Percentiles rank a stretch among this genome's conserved stretches.
Evolutionary conservation across 2,329 filamentous ascomycete species (phyloP).

Genomic region (Ceratocystis ficicola): DNA sequence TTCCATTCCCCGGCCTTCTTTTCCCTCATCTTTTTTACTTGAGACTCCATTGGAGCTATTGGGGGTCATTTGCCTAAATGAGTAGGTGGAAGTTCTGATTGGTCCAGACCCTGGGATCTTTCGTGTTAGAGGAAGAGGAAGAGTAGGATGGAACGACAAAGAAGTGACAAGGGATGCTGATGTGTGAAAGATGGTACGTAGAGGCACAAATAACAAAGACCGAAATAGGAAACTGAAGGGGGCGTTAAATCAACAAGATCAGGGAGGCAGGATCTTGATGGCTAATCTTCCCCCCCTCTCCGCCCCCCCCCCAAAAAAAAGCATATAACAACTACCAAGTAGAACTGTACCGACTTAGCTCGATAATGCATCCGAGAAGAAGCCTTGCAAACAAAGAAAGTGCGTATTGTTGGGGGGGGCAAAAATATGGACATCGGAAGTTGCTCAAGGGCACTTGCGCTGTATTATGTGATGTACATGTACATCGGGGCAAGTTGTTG

Average conservation of each 20-base stretch:
- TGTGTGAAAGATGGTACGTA: background rate
- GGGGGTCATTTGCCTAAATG: background rate
- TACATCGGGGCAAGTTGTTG: background rate
- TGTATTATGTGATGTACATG: background rate
- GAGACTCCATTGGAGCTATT: background rate
- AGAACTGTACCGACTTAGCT: background rate
- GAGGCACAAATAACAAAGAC: background rate
- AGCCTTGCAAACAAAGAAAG: background rate
- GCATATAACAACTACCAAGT: background rate
- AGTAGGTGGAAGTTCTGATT: background rate
- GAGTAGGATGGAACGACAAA: slow-evolving; percentile 6
- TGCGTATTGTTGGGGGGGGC: background rate
- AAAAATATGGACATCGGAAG: background rate
- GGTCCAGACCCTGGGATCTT: background rate
- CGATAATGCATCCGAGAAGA: background rate
- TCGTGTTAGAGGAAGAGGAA: slow-evolving; percentile 9
- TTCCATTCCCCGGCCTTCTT: background rate
- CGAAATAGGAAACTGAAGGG: slow-evolving; percentile 1
- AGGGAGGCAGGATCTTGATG: background rate
- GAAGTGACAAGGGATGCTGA: background rate
- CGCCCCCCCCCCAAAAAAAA: background rate
- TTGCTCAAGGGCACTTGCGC: background rate
- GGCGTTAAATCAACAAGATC: background rate
- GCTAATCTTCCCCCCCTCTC: too few species aligned
- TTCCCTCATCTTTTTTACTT: background rate